Evolutionary conservation across 2,329 filamentous ascomycete genomes (phyloP), one percentile per base, ranked within the genome.

Genomic region (Drechslerella dactyloides): DNA sequence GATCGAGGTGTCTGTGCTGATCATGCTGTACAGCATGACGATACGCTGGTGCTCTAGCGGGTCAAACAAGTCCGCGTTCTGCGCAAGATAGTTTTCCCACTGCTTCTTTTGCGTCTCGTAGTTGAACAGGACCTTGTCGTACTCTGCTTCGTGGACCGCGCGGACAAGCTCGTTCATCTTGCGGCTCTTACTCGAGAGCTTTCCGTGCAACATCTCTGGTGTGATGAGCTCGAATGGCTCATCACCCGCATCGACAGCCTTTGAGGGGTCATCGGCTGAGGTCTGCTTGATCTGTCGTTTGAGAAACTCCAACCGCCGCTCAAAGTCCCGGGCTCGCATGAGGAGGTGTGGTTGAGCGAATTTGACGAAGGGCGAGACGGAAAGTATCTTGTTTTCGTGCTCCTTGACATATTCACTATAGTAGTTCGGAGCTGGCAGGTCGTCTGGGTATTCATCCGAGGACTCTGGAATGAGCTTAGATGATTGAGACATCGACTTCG

Each of bases 11-110:
- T 89, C 87, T 0, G 93, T 97, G 78, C 93, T 97, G 56, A 97
- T 93, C 23, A 94, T 87, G 15, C 93, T 97, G 80, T 96, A 96
- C 7, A 99, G 82, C 1, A 97, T 90, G 10, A 96, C 91, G 69
- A 99, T 97, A 77, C 94, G 96, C 77, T 99, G 94, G 77, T 99
- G 96, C 0, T 91, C 90, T 78, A 92, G 94, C 0, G 96, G 94
- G 78, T 99, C 92, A 76, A 97, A 99, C 1, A 97, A 84, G 77
- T 96, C 90, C 33, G 90, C 83, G 75, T 94, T 96, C 13, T 91
- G 91, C 56, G 93, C 88, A 21, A 97, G 89, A 77, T 96, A 96
- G 27, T 91, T 90, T 78, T 99, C 94, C 94, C 94, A 99, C 76
- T 97, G 93, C 30, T 91, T 87, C 64, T 92, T 96, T 78, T 97